These are phyloP conservation scores for Lactifluus subvellereus DNA, from an alignment of 768 basidiomycete genomes.

Conservation along the genomic window DNA sequence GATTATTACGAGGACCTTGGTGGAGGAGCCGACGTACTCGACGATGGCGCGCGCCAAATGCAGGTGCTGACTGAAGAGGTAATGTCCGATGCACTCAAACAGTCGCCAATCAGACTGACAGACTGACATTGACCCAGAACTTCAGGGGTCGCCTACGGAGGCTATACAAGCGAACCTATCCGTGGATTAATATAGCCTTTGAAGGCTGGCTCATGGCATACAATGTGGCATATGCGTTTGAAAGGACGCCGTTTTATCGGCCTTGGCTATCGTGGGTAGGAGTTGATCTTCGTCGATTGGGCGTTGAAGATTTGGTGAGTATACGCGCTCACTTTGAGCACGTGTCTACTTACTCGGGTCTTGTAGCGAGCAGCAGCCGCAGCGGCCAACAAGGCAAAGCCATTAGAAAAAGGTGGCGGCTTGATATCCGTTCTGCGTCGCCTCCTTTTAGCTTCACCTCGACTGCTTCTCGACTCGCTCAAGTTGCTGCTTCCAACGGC, in stretches of 20 bases:
- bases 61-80: constrained; percentile 51
- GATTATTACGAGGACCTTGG: constrained; percentile 90
- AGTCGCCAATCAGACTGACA: constrained; percentile 3
- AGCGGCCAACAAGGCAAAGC: constrained; percentile 20
- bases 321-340: not conserved
- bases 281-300: constrained; percentile 73
- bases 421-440: constrained; percentile 41
- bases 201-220: constrained; percentile 80
- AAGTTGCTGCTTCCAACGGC: constrained; percentile 76
- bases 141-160: constrained; percentile 49
- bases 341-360: constrained; percentile 13
- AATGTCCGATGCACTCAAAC: constrained; percentile 19
- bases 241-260: constrained; percentile 76
- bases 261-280: constrained; percentile 90
- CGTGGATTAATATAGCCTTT: constrained; percentile 69
- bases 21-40: constrained; percentile 68
- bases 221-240: constrained; percentile 89
- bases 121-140: constrained; percentile 34
- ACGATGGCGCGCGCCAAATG: constrained; percentile 40
- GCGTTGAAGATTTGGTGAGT: constrained; percentile 72
- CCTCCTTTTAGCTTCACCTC: constrained; percentile 49
- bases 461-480: constrained; percentile 67
- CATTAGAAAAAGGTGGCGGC: constrained; percentile 32
- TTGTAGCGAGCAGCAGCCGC: constrained; percentile 28
- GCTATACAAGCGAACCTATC: constrained; percentile 70